phyloP scores from a whole-genome alignment of 768 basidiomycete genomes.

The Pisolithus microcarpus region DNA sequence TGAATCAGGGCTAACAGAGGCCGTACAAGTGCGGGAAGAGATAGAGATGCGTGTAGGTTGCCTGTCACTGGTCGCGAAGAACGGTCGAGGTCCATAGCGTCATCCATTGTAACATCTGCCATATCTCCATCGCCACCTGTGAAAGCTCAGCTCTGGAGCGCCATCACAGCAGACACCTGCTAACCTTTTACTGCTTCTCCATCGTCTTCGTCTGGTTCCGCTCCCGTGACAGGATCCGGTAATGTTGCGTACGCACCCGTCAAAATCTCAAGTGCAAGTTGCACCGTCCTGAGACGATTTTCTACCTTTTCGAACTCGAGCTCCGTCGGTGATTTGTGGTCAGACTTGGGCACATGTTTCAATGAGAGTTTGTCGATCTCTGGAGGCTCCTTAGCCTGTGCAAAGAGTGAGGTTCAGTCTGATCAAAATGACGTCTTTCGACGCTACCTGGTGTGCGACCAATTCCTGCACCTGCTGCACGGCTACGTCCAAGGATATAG shows the following conservation, averaged over 20 bases:
- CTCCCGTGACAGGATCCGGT: conserved; percentile 58
- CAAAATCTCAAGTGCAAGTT: conserved; percentile 81
- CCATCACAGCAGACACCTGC: conserved; percentile 21
- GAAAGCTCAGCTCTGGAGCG: conserved; percentile 25
- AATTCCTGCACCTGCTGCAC: conserved; percentile 46
- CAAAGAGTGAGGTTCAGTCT: conserved; percentile 1
- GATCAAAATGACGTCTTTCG: not conserved
- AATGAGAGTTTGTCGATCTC: conserved; percentile 50
- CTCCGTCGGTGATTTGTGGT: conserved; percentile 67
- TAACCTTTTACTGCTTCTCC: conserved; percentile 34
- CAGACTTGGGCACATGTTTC: conserved; percentile 63
- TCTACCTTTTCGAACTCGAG: conserved; percentile 70
- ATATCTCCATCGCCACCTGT: conserved; percentile 40
- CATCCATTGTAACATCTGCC: conserved; percentile 22
- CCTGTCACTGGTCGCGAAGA: conserved; percentile 13
- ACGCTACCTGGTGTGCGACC: conserved; percentile 42
- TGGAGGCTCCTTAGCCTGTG: conserved; percentile 41
- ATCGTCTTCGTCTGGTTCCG: conserved; percentile 27
- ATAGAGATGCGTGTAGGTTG: conserved; percentile 22
- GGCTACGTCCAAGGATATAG: conserved; percentile 46
- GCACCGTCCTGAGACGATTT: conserved; percentile 60
- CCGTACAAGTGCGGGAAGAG: conserved; percentile 56
- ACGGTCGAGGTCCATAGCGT: conserved; percentile 20
- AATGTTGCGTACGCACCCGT: conserved; percentile 84
- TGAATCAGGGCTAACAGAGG: conserved; percentile 64